Evolutionary conservation across 352 stramenopile genomes (phyloP), one percentile per base, ranked within the genome.

Genomic region (Globisporangium nagaii): DNA sequence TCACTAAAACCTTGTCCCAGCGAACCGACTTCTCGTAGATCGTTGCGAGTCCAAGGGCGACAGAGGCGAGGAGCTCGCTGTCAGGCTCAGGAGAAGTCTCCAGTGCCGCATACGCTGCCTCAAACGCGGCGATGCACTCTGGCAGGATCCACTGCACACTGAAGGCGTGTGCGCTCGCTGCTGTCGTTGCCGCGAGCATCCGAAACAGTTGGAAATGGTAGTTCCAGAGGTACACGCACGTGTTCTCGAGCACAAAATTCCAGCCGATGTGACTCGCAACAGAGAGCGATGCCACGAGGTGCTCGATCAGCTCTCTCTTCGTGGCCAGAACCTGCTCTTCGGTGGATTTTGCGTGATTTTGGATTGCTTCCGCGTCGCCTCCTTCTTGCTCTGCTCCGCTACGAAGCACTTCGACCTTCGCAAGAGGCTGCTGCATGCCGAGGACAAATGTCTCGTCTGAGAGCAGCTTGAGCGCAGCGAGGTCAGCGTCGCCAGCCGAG

Each of bases 171-270:
- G 19, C 34, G 8, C 9, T 39, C 13, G 17, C n/a, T 22, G 42
- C 10, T 41, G 17, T 41, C 11, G 7, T 22, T 5, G 45, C 19
- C 3, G 34, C 32, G n/a, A 48, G 54, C 47, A 79, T 64, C 2
- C 78, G 58, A 50, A 96, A 88, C 10, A 97, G 48, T 42, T 95
- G 85, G 17, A 96, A 89, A 52, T 97, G 90, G 43, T 91, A 93
- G 60, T 97, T 97, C 86, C 86, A 96, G n/a, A 96, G 46, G 55
- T 89, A 93, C 15, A 88, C 79, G 15, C 77, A 86, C 1, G 73
- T 84, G 55, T 94, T 96, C 32, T 96, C 78, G 11, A 96, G 51
- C 3, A 92, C 47, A 40, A 85, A 86, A 0, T 40, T 43, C 70
- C 78, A 90, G 5, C 75, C 78, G 6, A 88, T 72, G 9, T 53